Conservation (phyloP, 2,329 filamentous ascomycete genomes). For the Fusarium dimerum region DNA sequence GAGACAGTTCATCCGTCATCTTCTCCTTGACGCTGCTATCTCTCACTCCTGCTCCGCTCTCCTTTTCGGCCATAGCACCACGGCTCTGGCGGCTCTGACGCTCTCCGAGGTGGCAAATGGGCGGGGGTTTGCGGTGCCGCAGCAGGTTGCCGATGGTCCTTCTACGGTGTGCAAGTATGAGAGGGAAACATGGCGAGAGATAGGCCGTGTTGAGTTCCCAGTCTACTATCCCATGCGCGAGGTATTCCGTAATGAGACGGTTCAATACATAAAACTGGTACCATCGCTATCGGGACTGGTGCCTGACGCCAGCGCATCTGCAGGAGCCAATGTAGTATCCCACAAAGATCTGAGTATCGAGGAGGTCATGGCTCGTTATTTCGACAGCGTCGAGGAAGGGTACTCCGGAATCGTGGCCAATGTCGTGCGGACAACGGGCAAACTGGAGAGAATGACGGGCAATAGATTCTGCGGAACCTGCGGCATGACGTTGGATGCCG, state of each 20-base stretch:
- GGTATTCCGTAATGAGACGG: slow-evolving; percentile 77
- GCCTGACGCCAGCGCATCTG: slow-evolving; percentile 30
- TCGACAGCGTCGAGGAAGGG: slow-evolving; percentile 74
- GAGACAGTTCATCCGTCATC: slow-evolving; percentile 67
- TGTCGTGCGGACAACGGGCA: slow-evolving; percentile 88
- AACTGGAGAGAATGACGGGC: slow-evolving; percentile 59
- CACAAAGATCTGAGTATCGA: slow-evolving; percentile 86
- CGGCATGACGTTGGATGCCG: slow-evolving; percentile 63
- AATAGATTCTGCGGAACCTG: slow-evolving; percentile 65
- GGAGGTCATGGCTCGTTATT: slow-evolving; percentile 86
- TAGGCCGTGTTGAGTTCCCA: slow-evolving; percentile 31
- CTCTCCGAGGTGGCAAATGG: slow-evolving; percentile 90
- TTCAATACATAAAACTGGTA: slow-evolving; percentile 61
- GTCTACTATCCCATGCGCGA: slow-evolving; percentile 84
- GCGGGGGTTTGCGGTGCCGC: slow-evolving; percentile 79
- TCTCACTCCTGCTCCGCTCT: slow-evolving; percentile 65
- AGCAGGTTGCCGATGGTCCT: slow-evolving; percentile 76
- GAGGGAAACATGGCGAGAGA: slow-evolving; percentile 14
- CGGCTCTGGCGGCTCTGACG: slow-evolving; percentile 80
- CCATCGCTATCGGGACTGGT: slow-evolving; percentile 54
- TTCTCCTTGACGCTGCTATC: slow-evolving; percentile 68
- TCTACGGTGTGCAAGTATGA: slow-evolving; percentile 37
- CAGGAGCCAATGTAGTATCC: slow-evolving; percentile 50
- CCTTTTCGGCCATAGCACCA: slow-evolving; percentile 84
- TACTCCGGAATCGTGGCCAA: slow-evolving; percentile 94